phyloP scores from a whole-genome alignment of 1,139 yeast species.

The Candida sojae region DNA sequence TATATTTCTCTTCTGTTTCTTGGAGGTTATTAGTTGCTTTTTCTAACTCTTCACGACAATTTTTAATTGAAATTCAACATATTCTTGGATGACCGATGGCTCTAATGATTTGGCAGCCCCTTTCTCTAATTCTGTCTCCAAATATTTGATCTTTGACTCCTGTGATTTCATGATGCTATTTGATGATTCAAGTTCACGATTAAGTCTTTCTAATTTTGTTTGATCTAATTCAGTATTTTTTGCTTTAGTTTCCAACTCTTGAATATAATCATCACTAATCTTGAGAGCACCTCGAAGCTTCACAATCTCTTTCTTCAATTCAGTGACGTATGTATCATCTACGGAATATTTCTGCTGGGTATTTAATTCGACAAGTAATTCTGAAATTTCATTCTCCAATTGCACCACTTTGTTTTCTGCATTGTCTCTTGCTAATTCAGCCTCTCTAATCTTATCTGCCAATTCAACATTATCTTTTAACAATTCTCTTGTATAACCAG shows the following conservation, averaged over 20 bases:
- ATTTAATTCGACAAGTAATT: conserved; percentile 5
- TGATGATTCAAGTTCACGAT: conserved; percentile 2
- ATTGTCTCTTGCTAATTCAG: background rate
- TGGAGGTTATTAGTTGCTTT: conserved; percentile 1
- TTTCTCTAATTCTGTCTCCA: conserved; percentile 6
- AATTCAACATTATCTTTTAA: conserved; percentile 6
- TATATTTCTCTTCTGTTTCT: conserved; percentile 3
- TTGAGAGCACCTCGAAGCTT: conserved; percentile 3
- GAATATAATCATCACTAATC: conserved; percentile 4
- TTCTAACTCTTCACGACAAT: conserved; percentile 5
- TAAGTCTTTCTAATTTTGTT: conserved; percentile 1
- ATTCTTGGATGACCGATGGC: conserved; percentile 3
- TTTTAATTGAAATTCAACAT: conserved; percentile 5
- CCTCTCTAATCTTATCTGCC: conserved; percentile 3
- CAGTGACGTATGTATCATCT: conserved; percentile 2
- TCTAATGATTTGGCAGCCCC: background rate
- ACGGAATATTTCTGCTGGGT: background rate
- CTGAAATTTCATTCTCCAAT: conserved; percentile 4
- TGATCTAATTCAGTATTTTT: background rate
- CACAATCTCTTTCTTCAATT: conserved; percentile 3
- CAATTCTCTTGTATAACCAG: conserved; percentile 1
- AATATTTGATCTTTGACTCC: conserved; percentile 2
- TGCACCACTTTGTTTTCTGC: conserved; percentile 4
- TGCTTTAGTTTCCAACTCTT: conserved; percentile 5
- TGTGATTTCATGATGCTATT: background rate